These are phyloP conservation scores for Hanseniaspora meyeri DNA, from an alignment of 805 yeast genomes.

Conservation along the genomic window DNA sequence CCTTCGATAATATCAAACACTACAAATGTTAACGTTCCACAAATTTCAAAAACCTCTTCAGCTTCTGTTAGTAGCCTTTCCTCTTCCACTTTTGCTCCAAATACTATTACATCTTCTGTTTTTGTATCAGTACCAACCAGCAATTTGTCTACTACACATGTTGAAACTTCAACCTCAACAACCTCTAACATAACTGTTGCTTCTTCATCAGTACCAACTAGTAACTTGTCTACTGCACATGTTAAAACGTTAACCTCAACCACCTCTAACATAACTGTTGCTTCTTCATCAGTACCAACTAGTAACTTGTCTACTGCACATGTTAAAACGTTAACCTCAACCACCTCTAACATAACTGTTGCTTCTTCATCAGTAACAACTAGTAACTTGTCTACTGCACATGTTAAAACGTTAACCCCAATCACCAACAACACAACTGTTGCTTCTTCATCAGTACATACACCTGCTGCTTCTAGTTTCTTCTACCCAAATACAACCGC, in stretches of 20 bases:
- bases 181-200: background rate
- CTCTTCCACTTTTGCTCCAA: background rate
- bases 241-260: background rate
- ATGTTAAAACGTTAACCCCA: background rate
- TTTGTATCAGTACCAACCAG: background rate
- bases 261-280: background rate
- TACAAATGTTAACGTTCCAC: conserved; percentile 10
- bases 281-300: background rate
- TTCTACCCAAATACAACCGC: background rate
- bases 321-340: background rate
- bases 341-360: background rate
- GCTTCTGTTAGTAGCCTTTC: background rate
- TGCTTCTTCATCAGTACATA: background rate
- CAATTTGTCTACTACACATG: background rate
- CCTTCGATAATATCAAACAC: background rate
- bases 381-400: background rate
- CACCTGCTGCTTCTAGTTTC: background rate
- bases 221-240: background rate
- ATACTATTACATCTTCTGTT: background rate
- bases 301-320: background rate
- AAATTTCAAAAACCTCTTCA: conserved; percentile 8
- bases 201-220: background rate
- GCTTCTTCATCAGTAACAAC: background rate
- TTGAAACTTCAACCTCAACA: background rate
- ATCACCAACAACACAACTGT: background rate